These are phyloP conservation scores for Irineochytrium annulatum DNA, from an alignment of 192 early-diverging fungal species.

Conservation along the genomic window DNA sequence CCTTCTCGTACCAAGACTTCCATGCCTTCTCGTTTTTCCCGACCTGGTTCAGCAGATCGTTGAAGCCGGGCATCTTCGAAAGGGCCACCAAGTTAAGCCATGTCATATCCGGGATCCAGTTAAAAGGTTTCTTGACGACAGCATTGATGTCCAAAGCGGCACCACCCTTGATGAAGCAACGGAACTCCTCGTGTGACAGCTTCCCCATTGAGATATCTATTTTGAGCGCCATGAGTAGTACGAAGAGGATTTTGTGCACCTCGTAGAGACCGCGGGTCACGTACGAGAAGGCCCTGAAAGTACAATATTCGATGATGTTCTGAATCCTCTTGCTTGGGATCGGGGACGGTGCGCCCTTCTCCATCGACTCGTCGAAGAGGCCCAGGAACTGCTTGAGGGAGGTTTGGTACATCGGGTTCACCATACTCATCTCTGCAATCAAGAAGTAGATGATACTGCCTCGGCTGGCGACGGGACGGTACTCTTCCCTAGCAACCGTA, in stretches of 20 bases:
- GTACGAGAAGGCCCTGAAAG: slow-evolving; percentile 57
- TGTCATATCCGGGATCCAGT: slow-evolving; percentile 66
- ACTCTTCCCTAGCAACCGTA: slow-evolving; percentile 59
- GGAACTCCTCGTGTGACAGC: slow-evolving; percentile 57
- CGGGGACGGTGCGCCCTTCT: slow-evolving; percentile 56
- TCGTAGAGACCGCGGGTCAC: slow-evolving; percentile 59
- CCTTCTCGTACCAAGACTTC: slow-evolving; percentile 62
- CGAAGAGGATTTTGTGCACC: slow-evolving; percentile 60
- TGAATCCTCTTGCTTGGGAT: slow-evolving; percentile 63
- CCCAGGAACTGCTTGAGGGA: slow-evolving; percentile 63
- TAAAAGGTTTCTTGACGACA: slow-evolving; percentile 64
- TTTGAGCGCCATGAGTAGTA: slow-evolving; percentile 56
- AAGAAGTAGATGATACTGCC: slow-evolving; percentile 64
- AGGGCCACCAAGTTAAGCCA: slow-evolving; percentile 62
- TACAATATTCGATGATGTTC: slow-evolving; percentile 66
- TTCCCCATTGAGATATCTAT: slow-evolving; percentile 56
- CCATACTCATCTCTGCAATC: slow-evolving; percentile 67
- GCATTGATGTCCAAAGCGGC: slow-evolving; percentile 63
- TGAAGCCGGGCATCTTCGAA: slow-evolving; percentile 61
- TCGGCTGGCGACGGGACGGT: slow-evolving; percentile 56
- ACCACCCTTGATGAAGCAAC: slow-evolving; percentile 62
- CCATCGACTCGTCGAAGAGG: slow-evolving; percentile 66
- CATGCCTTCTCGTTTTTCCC: slow-evolving; percentile 67
- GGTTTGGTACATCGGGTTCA: slow-evolving; percentile 65
- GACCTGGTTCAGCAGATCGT: slow-evolving; percentile 60